Percentiles rank a stretch among this genome's conserved stretches.
These are phyloP conservation scores for Hymenoscyphus linearis DNA, from an alignment of 2,329 filamentous ascomycete species.

Conservation along the genomic window DNA sequence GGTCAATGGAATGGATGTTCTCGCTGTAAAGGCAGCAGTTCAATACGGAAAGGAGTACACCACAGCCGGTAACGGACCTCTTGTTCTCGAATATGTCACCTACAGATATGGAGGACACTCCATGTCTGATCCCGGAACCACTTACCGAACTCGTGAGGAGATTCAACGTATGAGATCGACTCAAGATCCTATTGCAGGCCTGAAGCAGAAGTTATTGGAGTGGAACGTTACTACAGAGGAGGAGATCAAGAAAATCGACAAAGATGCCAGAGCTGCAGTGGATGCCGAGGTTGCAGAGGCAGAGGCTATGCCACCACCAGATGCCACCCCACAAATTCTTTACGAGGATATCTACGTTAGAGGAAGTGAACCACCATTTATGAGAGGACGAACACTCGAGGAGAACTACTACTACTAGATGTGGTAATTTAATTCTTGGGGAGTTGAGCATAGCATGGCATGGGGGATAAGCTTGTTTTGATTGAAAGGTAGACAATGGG, in stretches of 20 bases:
- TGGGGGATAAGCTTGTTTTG: not conserved
- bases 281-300: slow-evolving; percentile 86
- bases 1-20: slow-evolving; percentile 99
- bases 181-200: slow-evolving; percentile 94
- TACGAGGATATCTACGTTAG: slow-evolving; percentile 95
- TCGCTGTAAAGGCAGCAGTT: slow-evolving; percentile 94
- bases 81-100: slow-evolving; percentile 98
- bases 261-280: slow-evolving; percentile 80
- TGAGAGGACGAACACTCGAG: slow-evolving; percentile 81
- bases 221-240: slow-evolving; percentile 90
- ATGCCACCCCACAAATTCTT: slow-evolving; percentile 73
- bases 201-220: slow-evolving; percentile 97
- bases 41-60: slow-evolving; percentile 90
- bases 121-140: slow-evolving; percentile 99
- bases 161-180: slow-evolving; percentile 99
- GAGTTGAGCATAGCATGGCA: not conserved
- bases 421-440: not conserved
- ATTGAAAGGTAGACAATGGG: not conserved
- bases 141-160: slow-evolving; percentile 98
- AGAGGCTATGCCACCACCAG: slow-evolving; percentile 80
- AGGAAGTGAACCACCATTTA: slow-evolving; percentile 80
- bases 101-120: slow-evolving; percentile 99
- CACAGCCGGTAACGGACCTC: slow-evolving; percentile 75
- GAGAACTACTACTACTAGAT: slow-evolving; percentile 72
- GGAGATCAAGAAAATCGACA: slow-evolving; percentile 93